Evolutionary conservation across 2,329 filamentous ascomycete species (phyloP).

Genomic region (Alternaria tenuissima): DNA sequence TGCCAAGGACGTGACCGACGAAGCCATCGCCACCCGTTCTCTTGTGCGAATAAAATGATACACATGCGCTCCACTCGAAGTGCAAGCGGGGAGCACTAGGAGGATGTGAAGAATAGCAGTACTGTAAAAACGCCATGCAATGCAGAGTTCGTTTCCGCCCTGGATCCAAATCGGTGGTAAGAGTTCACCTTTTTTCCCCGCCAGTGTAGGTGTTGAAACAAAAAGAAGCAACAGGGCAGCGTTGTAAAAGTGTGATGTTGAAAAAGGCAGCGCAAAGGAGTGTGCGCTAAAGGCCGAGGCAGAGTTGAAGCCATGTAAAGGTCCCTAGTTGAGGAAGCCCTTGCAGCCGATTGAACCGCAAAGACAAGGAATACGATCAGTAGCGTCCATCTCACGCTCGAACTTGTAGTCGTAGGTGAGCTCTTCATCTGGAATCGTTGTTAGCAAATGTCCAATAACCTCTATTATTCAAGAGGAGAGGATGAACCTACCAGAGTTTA

Average conservation of each 20-base stretch:
- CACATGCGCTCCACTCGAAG: background rate
- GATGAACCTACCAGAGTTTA: conserved; percentile 82
- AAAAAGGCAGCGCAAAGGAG: background rate
- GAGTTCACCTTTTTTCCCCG: background rate
- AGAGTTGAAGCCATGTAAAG: background rate
- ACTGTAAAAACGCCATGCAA: conserved; percentile 5
- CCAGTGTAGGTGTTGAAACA: conserved; percentile 7
- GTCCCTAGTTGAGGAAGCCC: conserved; percentile 89
- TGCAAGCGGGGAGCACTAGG: no score
- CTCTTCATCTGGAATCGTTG: conserved; percentile 78
- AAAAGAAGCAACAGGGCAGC: background rate
- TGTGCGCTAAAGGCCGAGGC: background rate
- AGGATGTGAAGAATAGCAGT: background rate
- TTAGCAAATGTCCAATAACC: conserved; percentile 31
- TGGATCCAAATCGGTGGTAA: background rate
- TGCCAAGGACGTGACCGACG: background rate
- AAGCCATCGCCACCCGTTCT: background rate
- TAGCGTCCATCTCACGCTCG: conserved; percentile 92
- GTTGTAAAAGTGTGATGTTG: conserved; percentile 3
- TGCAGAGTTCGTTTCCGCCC: background rate
- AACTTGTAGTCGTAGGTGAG: conserved; percentile 99
- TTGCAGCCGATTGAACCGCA: conserved; percentile 97
- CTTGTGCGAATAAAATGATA: background rate
- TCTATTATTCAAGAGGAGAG: conserved; percentile 3
- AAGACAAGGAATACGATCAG: conserved; percentile 95